Evolutionary conservation across 495 filamentous ascomycete genomes (phyloP).

Genomic region (Aspergillus asperescens): DNA sequence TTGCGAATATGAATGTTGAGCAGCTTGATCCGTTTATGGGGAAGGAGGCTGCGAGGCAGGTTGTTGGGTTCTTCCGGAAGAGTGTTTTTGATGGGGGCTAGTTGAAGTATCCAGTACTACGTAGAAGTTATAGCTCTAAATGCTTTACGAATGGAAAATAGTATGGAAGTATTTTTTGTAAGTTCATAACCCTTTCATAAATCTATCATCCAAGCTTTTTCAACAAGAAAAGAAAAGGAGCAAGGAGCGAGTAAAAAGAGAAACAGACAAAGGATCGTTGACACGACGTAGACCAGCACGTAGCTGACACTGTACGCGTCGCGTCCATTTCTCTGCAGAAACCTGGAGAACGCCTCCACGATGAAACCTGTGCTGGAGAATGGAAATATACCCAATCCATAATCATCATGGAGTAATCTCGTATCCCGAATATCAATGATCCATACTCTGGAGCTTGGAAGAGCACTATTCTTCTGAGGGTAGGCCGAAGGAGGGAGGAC

Average conservation of each 20-base stretch:
- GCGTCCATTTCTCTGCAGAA: slow-evolving; percentile 33
- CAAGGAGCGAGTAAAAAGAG: slow-evolving; percentile 26
- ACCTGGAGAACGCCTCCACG: slow-evolving; percentile 17
- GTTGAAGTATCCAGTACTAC: slow-evolving; percentile 14
- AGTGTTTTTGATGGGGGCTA: slow-evolving; percentile 63
- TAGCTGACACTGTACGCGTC: slow-evolving; percentile 31
- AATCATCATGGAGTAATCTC: slow-evolving; percentile 9
- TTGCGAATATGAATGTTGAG: slow-evolving; percentile 78
- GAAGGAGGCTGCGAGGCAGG: slow-evolving; percentile 70
- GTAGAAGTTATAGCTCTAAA: background rate
- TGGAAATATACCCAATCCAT: slow-evolving; percentile 8
- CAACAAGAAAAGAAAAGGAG: slow-evolving; percentile 22
- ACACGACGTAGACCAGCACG: slow-evolving; percentile 29
- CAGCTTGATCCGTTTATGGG: slow-evolving; percentile 72
- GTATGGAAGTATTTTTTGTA: slow-evolving; percentile 19
- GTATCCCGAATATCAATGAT: slow-evolving; percentile 22
- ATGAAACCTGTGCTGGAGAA: slow-evolving; percentile 14
- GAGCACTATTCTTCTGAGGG: slow-evolving; percentile 14
- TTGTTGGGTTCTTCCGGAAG: slow-evolving; percentile 77
- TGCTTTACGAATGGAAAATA: background rate
- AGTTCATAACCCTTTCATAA: slow-evolving; percentile 41
- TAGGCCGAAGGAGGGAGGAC: slow-evolving; percentile 13
- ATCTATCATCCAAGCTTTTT: slow-evolving; percentile 37
- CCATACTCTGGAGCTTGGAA: slow-evolving; percentile 20
- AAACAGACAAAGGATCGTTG: slow-evolving; percentile 37